Evolutionary conservation across 495 filamentous ascomycete genomes (phyloP).

Genomic region (Penicillium arizonense): DNA sequence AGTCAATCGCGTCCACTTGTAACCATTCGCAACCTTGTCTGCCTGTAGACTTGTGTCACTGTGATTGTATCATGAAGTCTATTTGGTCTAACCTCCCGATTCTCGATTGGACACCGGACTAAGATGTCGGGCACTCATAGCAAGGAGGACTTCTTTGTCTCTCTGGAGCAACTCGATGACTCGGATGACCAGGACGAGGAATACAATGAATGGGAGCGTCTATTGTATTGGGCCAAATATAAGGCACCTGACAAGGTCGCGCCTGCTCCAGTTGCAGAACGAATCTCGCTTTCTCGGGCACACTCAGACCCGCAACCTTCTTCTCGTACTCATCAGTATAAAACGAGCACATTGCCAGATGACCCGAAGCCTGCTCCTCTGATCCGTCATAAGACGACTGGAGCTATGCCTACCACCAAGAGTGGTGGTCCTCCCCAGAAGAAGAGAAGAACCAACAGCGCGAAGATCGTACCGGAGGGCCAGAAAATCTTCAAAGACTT

Average conservation of each 20-base stretch:
- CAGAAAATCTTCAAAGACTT: conserved; percentile 65
- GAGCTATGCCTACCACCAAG: conserved; percentile 18
- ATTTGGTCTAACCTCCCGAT: neutral
- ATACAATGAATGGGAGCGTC: conserved; percentile 7
- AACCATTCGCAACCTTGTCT: neutral
- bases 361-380: conserved; percentile 3
- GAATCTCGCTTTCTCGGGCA: conserved; percentile 5
- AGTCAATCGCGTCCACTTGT: conserved; percentile 19
- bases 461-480: conserved; percentile 51
- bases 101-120: conserved; percentile 14
- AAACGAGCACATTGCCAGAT: neutral
- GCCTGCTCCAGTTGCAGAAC: neutral
- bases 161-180: conserved; percentile 45
- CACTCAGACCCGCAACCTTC: conserved; percentile 15
- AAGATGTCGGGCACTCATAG: conserved; percentile 19
- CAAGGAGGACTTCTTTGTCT: conserved; percentile 47
- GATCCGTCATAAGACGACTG: conserved; percentile 12
- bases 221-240: conserved; percentile 4
- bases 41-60: neutral
- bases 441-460: conserved; percentile 26
- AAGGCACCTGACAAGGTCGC: neutral
- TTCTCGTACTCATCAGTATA: neutral
- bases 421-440: conserved; percentile 15
- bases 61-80: conserved; percentile 1
- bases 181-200: conserved; percentile 30